Evolutionary conservation across 148 eudicot species (phyloP), one percentile per base, ranked within the genome.

Genomic region (Amaranthus cruentus): DNA sequence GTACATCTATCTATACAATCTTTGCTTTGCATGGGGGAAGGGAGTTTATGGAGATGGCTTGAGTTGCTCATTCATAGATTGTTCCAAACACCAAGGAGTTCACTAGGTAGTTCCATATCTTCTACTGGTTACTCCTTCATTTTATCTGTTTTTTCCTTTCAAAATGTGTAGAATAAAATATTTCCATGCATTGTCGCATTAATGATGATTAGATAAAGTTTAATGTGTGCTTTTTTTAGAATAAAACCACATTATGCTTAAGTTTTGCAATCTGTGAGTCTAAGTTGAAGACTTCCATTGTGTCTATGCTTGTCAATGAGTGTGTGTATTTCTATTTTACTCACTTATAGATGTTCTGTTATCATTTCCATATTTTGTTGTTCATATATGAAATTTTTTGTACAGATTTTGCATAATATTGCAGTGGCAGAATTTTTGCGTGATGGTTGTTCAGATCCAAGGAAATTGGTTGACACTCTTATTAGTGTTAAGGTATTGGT

Each of bases 341-440:
- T 54, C 15, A 61, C 54, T 64, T 77, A 38, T 54, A 54, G 47
- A 51, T 75, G 47, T 7, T 66, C 42, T 48, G 1, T 67, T 21
- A 4, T 58, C 12, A 18, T 47, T 72, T 71, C 43, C 14, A 6
- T 73, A 46, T 65, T 44, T 77, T 46, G 42, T 67, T 68, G 69
- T 57, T 80, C 48, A 60, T 62, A 48, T 69, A 28, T 15, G 56
- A 54, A 5, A 55, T 50, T 63, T 50, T 50, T 48, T 62, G 70
- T 76, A 72, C 84, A 94, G 98, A 84, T 94, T 81, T 80, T 73
- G 64, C 98, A 91, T 79, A 94, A 94, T 76, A 78, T 87, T 82
- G 93, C 91, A 60, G 78, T 91, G 77, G 82, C 86, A 48, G 87
- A 87, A 66, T 88, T 78, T 81, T 76, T 87, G 75, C 88, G 85